Base-by-base conservation (phyloP, 768 basidiomycete species). In the Hygrocybe coccinea region DNA sequence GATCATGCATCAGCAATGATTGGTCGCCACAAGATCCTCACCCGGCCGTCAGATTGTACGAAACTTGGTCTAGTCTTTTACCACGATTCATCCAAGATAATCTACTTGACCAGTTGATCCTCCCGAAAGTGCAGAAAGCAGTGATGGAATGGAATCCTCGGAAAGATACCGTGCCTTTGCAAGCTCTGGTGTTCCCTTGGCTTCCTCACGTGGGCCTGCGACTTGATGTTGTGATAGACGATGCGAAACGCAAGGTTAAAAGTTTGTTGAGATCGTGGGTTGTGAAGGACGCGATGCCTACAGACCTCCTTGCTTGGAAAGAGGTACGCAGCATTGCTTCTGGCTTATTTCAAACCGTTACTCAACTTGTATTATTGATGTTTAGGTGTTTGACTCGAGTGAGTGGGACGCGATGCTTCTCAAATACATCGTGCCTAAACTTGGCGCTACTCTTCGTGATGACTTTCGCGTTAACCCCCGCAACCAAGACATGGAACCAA, bases 321-420 rank as follows among this genome's bases (percentile, higher is more conserved):
- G 87, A 90, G 51, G 90, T 90, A 57, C 67, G 84, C 74, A 22
- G 24, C 5, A 53, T 41, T 37, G 50, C 41, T 3, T 29, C 29
- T 29, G 29, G 29, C 8, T 29, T 12, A 17, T 39, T 33, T 50
- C 15, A 21, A 34, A 11, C 1, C 6, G 5, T 14, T 43, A 15
- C 51, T 59, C 35, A 58, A 51, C 52, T 46, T 51, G n/a, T 34
- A n/a, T 39, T 55, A 2, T 38, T 25, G n/a, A 14, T 49, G 38
- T 29, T 17, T 58, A 89, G 85, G 81, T 97, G 17, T 94, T 94
- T 67, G 78, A 85, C 29, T 66, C 77, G 2, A 73, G 75, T 50
- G 94, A 97, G 53, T 99, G 97, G 97, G 93, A 97, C 62, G 76
- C 85, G 6, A 81, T 97, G 72, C 69, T 97, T 39, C 83, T 99